These are phyloP conservation scores for Penicillium oxalicum DNA, from an alignment of 2,329 filamentous ascomycete species.

Conservation along the genomic window DNA sequence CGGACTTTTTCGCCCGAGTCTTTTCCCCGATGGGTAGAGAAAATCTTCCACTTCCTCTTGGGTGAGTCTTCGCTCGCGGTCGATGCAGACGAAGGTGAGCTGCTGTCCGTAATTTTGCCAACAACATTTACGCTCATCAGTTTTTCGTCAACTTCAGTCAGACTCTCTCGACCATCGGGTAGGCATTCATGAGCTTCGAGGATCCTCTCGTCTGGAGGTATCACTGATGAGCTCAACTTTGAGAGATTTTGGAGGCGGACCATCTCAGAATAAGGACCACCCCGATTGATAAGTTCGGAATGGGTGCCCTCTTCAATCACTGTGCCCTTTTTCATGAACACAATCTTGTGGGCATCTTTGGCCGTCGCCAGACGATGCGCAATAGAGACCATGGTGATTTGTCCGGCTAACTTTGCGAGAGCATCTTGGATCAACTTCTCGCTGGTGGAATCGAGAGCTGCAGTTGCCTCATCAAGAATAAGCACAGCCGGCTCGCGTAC, in stretches of 20 bases:
- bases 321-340: slow-evolving; percentile 30
- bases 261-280: slow-evolving; percentile 46
- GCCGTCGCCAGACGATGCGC: slow-evolving; percentile 35
- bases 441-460: slow-evolving; percentile 32
- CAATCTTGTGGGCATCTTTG: slow-evolving; percentile 34
- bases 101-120: slow-evolving; percentile 20
- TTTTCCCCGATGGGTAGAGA: slow-evolving; percentile 1
- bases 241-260: slow-evolving; percentile 42
- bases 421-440: slow-evolving; percentile 33
- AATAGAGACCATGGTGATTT: slow-evolving; percentile 32
- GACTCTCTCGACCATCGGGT: slow-evolving; percentile 4
- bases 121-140: slow-evolving; percentile 16
- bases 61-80: too few relatives aligned
- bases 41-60: too few relatives aligned
- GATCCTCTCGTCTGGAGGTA: slow-evolving; percentile 14
- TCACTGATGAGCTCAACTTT: slow-evolving; percentile 18
- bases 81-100: slow-evolving; percentile 5
- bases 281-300: slow-evolving; percentile 25
- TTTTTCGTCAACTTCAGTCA: slow-evolving; percentile 16
- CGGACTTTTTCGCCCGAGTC: slow-evolving; percentile 11
- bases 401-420: slow-evolving; percentile 23
- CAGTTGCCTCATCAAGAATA: slow-evolving; percentile 35
- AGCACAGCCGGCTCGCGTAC: slow-evolving; percentile 80
- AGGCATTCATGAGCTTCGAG: slow-evolving; percentile 10
- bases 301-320: slow-evolving; percentile 33